Conservation (phyloP, 2,329 filamentous ascomycete genomes). For the Rasamsonia emersonii region DNA sequence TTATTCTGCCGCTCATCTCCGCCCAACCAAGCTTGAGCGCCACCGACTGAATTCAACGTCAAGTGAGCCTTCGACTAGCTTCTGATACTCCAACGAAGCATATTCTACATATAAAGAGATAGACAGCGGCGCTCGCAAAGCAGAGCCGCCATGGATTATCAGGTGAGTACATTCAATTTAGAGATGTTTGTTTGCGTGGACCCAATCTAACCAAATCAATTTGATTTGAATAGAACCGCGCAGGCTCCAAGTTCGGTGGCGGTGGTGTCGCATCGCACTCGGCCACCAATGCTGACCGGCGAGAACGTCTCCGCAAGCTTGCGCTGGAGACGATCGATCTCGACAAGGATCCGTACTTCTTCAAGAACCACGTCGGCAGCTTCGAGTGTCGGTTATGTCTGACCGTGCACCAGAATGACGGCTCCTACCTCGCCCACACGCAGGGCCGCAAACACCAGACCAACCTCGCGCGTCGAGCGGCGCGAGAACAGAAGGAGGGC, state of each 20-base stretch:
- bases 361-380: constrained; percentile 97
- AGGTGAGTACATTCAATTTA: constrained; percentile 25
- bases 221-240: constrained; percentile 88
- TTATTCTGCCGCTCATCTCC: too few species aligned
- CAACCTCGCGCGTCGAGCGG: constrained; percentile 88
- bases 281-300: constrained; percentile 91
- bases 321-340: constrained; percentile 98
- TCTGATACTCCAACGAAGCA: too few species aligned
- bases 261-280: constrained; percentile 91
- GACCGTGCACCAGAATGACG: constrained; percentile 97
- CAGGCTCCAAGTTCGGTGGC: constrained; percentile 94
- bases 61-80: too few species aligned
- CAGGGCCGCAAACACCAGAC: constrained; percentile 99
- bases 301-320: constrained; percentile 94
- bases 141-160: constrained; percentile 42
- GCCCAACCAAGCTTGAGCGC: too few species aligned
- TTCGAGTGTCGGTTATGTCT: constrained; percentile 97
- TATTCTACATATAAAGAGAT: too few species aligned
- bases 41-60: too few species aligned
- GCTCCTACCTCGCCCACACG: constrained; percentile 95
- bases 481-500: constrained; percentile 89
- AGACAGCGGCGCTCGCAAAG: too few species aligned
- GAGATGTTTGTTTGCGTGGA: background rate
- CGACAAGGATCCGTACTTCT: constrained; percentile 99
- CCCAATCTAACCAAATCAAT: constrained; percentile 8